Evolutionary conservation across 108 stramenopile genomes (phyloP), one percentile per base, ranked within the genome.

Genomic region (Epithemia pelagica): DNA sequence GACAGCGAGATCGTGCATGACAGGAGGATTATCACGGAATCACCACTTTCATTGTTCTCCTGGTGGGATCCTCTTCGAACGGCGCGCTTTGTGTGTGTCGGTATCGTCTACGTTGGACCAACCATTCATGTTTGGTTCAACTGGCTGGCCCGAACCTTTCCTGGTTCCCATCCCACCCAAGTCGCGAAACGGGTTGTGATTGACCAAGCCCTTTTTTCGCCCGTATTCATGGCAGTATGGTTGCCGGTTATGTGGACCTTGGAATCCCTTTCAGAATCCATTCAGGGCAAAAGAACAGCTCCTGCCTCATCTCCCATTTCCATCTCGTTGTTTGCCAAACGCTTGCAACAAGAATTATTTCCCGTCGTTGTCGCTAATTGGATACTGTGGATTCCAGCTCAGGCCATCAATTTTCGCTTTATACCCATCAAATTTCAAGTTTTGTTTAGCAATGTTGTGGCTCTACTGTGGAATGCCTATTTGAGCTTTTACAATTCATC

Each of bases 381-480:
- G 88, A 67, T 72, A 28, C 72, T 94, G 52, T 96, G 91, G 91
- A 75, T 91, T 54, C 95, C 95, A 28, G 88, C 86, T 0, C 79
- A 78, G 78, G 61, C 71, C 20, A 53, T 92, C 52, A 96, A 92
- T 66, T 92, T 94, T 80, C 61, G 71, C 22, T 58, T 76, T 52
- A 81, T 92, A 0, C 90, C 95, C 19, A 31, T 75, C 19, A 80
- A 84, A 52, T 93, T 68, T 59, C 91, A 90, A 67, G 95, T 96
- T 0, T 60, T 93, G 52, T 96, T 80, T 78, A 71, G 77, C 29
- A 91, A 93, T 71, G 53, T 75, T 23, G 83, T 92, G 54, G 89
- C 87, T 10, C 84, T 96, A 60, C 64, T 90, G 33, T 96, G 95
- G 95, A 93, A 87, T 80, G 85, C 81, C 0, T 94, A 89, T 69